A percentile compares a stretch with the other conserved stretches of the same genome.
Conservation (phyloP, 805 yeast species). For the Zygosaccharomyces pseudorouxii region DNA sequence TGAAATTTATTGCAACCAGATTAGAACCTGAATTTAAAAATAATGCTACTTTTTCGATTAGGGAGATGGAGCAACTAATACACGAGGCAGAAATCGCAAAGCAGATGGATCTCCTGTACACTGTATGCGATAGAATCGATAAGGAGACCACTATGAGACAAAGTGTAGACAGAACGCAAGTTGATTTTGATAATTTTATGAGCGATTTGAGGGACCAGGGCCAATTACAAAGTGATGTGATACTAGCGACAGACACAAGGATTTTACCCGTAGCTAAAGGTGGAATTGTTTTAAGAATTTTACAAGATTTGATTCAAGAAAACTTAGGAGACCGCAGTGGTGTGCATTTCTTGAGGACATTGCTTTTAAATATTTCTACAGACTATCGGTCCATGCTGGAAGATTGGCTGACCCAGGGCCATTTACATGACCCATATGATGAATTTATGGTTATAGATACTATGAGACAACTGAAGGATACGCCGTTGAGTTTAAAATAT, state of each 20-base stretch:
- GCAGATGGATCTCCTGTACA: conserved; percentile 53
- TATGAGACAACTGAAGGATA: conserved; percentile 14
- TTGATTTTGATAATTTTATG: conserved; percentile 42
- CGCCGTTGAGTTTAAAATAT: conserved; percentile 24
- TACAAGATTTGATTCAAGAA: conserved; percentile 53
- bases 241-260: conserved; percentile 45
- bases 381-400: conserved; percentile 66
- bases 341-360: conserved; percentile 42
- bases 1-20: conserved; percentile 35
- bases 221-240: conserved; percentile 35
- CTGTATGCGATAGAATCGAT: conserved; percentile 49
- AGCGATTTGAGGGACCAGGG: conserved; percentile 39
- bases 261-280: conserved; percentile 65
- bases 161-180: conserved; percentile 33
- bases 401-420: conserved; percentile 75
- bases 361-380: conserved; percentile 56
- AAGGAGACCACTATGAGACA: conserved; percentile 41
- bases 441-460: conserved; percentile 70
- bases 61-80: conserved; percentile 51
- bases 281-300: conserved; percentile 60
- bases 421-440: conserved; percentile 67
- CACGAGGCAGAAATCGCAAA: conserved; percentile 34
- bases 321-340: conserved; percentile 64
- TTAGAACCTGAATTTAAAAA: conserved; percentile 52
- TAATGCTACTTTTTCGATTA: conserved; percentile 52